Conservation (phyloP, 2,329 filamentous ascomycete genomes). For the Cercospora berteroae region DNA sequence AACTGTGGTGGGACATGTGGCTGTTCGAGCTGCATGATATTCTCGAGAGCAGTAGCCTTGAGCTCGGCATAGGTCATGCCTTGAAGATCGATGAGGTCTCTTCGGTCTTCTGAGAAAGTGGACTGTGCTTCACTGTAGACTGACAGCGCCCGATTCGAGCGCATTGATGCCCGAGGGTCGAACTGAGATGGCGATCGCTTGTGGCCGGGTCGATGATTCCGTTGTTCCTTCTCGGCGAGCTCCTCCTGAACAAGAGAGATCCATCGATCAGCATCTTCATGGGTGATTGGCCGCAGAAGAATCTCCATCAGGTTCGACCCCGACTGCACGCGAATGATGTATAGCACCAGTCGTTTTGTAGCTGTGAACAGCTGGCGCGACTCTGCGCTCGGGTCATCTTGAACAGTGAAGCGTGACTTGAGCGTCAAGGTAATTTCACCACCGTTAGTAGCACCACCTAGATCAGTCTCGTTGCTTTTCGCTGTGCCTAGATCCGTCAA, state of each 20-base stretch:
- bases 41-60: slow-evolving; percentile 89
- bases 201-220: slow-evolving; percentile 35
- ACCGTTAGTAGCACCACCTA: slow-evolving; percentile 34
- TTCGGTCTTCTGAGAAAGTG: slow-evolving; percentile 35
- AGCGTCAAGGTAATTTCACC: slow-evolving; percentile 39
- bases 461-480: slow-evolving; percentile 90
- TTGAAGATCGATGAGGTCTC: slow-evolving; percentile 75
- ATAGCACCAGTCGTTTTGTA: slow-evolving; percentile 93
- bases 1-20: slow-evolving; percentile 53
- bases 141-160: slow-evolving; percentile 33
- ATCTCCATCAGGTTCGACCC: slow-evolving; percentile 93
- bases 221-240: slow-evolving; percentile 51
- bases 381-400: slow-evolving; percentile 80
- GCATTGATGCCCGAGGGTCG: slow-evolving; percentile 34
- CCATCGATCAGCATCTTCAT: slow-evolving; percentile 91
- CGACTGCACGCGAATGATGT: slow-evolving; percentile 95
- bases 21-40: slow-evolving; percentile 84
- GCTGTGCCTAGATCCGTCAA: slow-evolving; percentile 92
- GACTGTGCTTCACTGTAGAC: slow-evolving; percentile 46
- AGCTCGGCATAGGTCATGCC: slow-evolving; percentile 86
- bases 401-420: slow-evolving; percentile 38
- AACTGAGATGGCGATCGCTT: slow-evolving; percentile 31
- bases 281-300: slow-evolving; percentile 80
- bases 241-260: slow-evolving; percentile 77
- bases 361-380: slow-evolving; percentile 95